Conservation (phyloP, 768 basidiomycete genomes). For the Psilocybe cyanescens region DNA sequence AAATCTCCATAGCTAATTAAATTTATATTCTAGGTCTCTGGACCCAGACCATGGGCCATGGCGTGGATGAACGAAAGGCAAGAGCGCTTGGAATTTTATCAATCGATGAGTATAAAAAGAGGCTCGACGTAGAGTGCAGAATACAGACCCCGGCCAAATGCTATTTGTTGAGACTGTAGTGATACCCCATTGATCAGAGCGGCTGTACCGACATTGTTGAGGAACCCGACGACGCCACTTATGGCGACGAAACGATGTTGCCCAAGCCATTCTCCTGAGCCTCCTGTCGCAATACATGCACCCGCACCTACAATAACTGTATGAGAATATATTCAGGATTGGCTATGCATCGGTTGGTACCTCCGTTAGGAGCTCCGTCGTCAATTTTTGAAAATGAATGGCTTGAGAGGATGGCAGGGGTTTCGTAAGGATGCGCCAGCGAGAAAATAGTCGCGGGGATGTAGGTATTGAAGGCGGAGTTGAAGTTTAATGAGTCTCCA, state of each 20-base stretch:
- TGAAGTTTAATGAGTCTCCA: conserved; percentile 55
- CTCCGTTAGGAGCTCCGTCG: conserved; percentile 63
- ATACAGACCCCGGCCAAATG: conserved; percentile 60
- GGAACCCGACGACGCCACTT: conserved; percentile 67
- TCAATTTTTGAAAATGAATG: conserved; percentile 55
- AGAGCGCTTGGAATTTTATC: too few relatives aligned
- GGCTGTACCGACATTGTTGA: conserved; percentile 57
- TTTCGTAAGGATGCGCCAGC: conserved; percentile 70
- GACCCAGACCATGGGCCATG: conserved; percentile 14
- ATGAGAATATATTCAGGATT: background rate
- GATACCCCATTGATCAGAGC: conserved; percentile 61
- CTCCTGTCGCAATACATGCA: conserved; percentile 52
- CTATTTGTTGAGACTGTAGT: conserved; percentile 60
- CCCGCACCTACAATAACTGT: conserved; percentile 39
- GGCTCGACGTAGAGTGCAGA: background rate
- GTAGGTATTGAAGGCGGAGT: conserved; percentile 70
- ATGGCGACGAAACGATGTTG: conserved; percentile 66
- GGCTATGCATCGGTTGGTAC: conserved; percentile 23
- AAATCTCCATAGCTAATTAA: too few relatives aligned
- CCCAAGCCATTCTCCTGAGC: conserved; percentile 65
- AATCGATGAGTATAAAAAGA: background rate
- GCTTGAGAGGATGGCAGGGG: conserved; percentile 63
- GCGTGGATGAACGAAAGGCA: conserved; percentile 15
- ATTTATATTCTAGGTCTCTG: conserved; percentile 16
- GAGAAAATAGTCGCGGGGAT: conserved; percentile 64